phyloP scores from a whole-genome alignment of 441 rosid genomes.

The Bocquillonia castaneifolia region DNA sequence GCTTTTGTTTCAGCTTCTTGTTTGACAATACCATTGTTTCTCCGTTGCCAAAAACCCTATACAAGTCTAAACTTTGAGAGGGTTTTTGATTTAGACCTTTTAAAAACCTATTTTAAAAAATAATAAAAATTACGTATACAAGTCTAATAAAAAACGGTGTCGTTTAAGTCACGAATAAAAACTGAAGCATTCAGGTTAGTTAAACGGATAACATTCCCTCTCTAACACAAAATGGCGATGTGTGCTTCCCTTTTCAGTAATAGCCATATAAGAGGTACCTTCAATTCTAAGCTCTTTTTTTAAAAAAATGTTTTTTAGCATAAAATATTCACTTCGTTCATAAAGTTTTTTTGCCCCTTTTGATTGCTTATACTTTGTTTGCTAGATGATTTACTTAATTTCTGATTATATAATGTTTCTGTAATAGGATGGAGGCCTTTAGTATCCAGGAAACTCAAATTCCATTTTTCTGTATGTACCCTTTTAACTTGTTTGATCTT shows the following conservation, averaged over 20 bases:
- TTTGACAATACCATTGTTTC: conserved; percentile 67
- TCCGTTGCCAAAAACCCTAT: conserved; percentile 22
- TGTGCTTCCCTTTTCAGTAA: conserved; percentile 10
- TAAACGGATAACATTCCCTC: conserved; percentile 4
- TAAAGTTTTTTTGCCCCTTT: not conserved
- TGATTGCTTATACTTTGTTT: not conserved
- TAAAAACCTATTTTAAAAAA: not conserved
- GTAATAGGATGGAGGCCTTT: conserved; percentile 8
- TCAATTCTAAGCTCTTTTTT: not conserved
- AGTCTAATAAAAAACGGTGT: not conserved
- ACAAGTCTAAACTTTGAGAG: not conserved
- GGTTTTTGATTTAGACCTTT: not conserved
- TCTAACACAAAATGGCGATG: conserved; percentile 6
- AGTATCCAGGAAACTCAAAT: conserved; percentile 8
- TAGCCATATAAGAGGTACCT: conserved; percentile 3
- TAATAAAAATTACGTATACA: not conserved
- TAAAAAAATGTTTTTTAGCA: not conserved
- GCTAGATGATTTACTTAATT: not conserved
- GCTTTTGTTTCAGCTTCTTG: conserved; percentile 83
- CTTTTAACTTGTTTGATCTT: not conserved
- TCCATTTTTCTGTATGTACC: conserved; percentile 13
- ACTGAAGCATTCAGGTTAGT: not conserved
- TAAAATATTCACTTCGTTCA: not conserved
- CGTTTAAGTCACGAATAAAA: not conserved
- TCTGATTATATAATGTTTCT: not conserved